These are phyloP conservation scores for Crithidia bombi DNA, from an alignment of 208 protist species.

Conservation along the genomic window DNA sequence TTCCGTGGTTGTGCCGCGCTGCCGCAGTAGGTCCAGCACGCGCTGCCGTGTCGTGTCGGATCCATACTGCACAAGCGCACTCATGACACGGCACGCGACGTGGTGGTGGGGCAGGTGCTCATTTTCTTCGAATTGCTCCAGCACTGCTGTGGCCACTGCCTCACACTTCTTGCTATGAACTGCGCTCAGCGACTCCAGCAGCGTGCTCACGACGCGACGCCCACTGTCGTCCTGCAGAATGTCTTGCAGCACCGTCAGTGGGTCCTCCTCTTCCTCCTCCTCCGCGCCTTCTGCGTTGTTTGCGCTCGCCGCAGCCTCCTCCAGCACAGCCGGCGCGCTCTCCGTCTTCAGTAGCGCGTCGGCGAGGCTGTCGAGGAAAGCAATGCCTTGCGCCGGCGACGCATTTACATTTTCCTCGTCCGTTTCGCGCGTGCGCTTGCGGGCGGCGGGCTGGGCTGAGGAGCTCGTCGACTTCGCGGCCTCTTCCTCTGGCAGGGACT, in stretches of 20 bases:
- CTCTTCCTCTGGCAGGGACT: not conserved
- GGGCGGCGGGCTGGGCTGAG: conserved; percentile 11
- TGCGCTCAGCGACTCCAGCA: conserved; percentile 58
- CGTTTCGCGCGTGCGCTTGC: conserved; percentile 47
- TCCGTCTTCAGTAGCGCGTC: conserved; percentile 60
- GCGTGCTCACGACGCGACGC: conserved; percentile 70
- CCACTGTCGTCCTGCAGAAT: conserved; percentile 83
- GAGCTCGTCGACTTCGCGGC: conserved; percentile 17
- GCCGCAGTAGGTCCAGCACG: conserved; percentile 73
- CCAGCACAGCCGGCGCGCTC: conserved; percentile 43
- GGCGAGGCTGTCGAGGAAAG: conserved; percentile 46
- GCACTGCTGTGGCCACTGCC: conserved; percentile 57
- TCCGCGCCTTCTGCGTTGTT: conserved; percentile 36
- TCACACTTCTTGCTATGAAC: conserved; percentile 40
- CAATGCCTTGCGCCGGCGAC: conserved; percentile 16
- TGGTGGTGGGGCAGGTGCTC: conserved; percentile 77
- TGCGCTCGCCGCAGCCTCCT: conserved; percentile 26
- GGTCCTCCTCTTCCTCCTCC: conserved; percentile 50
- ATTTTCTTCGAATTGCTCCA: conserved; percentile 83
- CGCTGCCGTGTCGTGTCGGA: conserved; percentile 39
- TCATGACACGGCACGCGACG: conserved; percentile 86
- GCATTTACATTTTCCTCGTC: conserved; percentile 4
- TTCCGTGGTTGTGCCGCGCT: conserved; percentile 55
- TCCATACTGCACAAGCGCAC: conserved; percentile 73
- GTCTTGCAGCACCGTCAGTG: conserved; percentile 71